Evolutionary conservation across 345 rosid species (phyloP).

Genomic region (Noccaea bulbosa): DNA sequence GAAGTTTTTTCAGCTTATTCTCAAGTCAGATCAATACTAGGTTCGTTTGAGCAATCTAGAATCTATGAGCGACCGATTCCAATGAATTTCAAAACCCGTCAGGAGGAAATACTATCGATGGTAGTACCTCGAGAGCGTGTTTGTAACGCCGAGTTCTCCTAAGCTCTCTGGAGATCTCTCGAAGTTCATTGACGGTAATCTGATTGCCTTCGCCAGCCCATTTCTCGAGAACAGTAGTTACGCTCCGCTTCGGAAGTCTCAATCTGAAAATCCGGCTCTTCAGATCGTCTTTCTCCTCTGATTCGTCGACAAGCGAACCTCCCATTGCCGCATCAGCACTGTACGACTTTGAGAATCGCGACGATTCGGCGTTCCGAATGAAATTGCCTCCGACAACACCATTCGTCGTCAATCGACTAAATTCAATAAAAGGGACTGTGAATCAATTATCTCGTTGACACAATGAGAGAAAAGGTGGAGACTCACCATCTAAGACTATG

Average conservation of each 20-base stretch:
- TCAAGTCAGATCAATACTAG: constrained; percentile 5
- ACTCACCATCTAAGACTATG: constrained; percentile 38
- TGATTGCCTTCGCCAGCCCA: constrained; percentile 83
- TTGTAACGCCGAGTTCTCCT: constrained; percentile 76
- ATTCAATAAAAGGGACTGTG: not conserved
- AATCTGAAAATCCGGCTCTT: constrained; percentile 73
- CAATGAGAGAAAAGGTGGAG: not conserved
- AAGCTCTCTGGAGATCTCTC: constrained; percentile 77
- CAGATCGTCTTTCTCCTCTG: constrained; percentile 61
- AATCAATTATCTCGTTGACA: not conserved
- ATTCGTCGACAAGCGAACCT: constrained; percentile 40
- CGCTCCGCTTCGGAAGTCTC: constrained; percentile 86
- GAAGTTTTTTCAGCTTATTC: constrained; percentile 3
- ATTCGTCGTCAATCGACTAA: constrained; percentile 33
- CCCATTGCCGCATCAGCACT: constrained; percentile 37
- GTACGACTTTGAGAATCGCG: constrained; percentile 27
- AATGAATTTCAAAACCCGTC: not conserved
- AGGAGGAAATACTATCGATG: not conserved
- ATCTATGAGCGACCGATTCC: not conserved
- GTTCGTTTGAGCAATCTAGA: not conserved
- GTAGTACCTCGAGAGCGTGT: constrained; percentile 89
- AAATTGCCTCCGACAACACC: constrained; percentile 31
- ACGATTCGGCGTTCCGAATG: constrained; percentile 28
- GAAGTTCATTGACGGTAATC: constrained; percentile 61
- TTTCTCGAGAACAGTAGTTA: constrained; percentile 65